Conservation (phyloP, 306 rosid genomes). For the Vachellia collinsii region DNA sequence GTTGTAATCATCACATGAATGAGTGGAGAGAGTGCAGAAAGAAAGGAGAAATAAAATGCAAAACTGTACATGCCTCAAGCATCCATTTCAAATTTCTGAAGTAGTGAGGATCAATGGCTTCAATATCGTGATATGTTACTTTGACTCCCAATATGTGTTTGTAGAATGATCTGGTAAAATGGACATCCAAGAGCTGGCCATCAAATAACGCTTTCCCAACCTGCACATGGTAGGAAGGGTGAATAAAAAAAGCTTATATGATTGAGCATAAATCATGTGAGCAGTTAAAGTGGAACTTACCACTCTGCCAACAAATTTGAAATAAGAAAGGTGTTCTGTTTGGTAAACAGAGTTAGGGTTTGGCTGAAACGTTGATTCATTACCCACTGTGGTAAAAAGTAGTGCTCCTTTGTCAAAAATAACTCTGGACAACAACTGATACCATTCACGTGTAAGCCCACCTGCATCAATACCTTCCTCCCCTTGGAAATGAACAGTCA, state of each 20-base stretch:
- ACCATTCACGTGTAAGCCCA: constrained; percentile 98
- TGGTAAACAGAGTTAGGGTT: constrained; percentile 97
- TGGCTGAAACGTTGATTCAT: constrained; percentile 94
- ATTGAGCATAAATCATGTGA: constrained; percentile 28
- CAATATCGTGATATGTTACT: constrained; percentile 97
- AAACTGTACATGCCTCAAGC: constrained; percentile 73
- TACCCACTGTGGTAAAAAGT: constrained; percentile 94
- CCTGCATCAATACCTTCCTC: constrained; percentile 99
- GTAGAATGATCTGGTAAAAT: constrained; percentile 95
- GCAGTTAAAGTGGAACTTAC: constrained; percentile 57
- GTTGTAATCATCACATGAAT: constrained; percentile 29
- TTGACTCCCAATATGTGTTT: constrained; percentile 87
- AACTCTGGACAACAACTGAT: constrained; percentile 88
- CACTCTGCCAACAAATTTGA: constrained; percentile 98
- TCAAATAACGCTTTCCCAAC: constrained; percentile 97
- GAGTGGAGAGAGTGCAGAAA: background rate
- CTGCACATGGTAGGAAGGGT: constrained; percentile 48
- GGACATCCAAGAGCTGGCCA: constrained; percentile 95
- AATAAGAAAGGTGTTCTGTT: constrained; percentile 96
- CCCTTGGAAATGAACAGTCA: constrained; percentile 98
- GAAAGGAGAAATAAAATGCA: background rate
- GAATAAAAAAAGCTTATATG: constrained; percentile 35
- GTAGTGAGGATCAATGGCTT: constrained; percentile 96
- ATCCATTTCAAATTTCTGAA: constrained; percentile 90
- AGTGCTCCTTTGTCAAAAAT: constrained; percentile 97